phyloP scores from a whole-genome alignment of 768 basidiomycete species.

The Baorangia bicolor region DNA sequence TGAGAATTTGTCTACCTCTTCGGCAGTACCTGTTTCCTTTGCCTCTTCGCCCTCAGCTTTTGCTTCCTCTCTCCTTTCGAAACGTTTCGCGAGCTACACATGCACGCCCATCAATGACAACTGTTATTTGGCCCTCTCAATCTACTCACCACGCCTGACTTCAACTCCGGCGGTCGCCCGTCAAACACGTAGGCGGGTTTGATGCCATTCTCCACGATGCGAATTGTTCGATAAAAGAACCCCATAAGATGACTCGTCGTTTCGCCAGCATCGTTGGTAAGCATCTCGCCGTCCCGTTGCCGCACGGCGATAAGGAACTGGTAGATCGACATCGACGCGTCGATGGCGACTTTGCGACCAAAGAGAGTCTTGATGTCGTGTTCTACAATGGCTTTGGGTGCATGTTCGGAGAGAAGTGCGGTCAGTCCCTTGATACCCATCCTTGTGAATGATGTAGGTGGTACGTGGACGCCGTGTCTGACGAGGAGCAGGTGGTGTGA shows the following conservation, averaged over 20 bases:
- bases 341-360: slow-evolving; percentile 97
- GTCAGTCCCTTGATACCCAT: slow-evolving; percentile 99
- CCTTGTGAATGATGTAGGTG: not conserved
- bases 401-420: slow-evolving; percentile 83
- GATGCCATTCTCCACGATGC: slow-evolving; percentile 98
- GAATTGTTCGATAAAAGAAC: slow-evolving; percentile 95
- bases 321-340: slow-evolving; percentile 97
- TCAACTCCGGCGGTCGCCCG: slow-evolving; percentile 96
- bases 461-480: not conserved
- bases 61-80: slow-evolving; percentile 85
- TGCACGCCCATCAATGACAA: not conserved
- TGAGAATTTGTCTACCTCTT: slow-evolving; percentile 89
- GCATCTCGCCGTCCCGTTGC: slow-evolving; percentile 93
- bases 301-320: slow-evolving; percentile 98
- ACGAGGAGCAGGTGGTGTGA: slow-evolving; percentile 7
- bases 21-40: slow-evolving; percentile 91
- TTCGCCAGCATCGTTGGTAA: slow-evolving; percentile 97
- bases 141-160: slow-evolving; percentile 87
- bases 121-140: not conserved
- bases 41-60: slow-evolving; percentile 96
- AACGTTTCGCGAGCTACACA: slow-evolving; percentile 90
- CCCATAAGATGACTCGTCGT: slow-evolving; percentile 99
- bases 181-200: slow-evolving; percentile 99
- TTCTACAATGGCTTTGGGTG: slow-evolving; percentile 82
- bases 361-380: slow-evolving; percentile 98